phyloP scores from a whole-genome alignment of 129 eudicot species.

The Heracleum sosnowskyi region DNA sequence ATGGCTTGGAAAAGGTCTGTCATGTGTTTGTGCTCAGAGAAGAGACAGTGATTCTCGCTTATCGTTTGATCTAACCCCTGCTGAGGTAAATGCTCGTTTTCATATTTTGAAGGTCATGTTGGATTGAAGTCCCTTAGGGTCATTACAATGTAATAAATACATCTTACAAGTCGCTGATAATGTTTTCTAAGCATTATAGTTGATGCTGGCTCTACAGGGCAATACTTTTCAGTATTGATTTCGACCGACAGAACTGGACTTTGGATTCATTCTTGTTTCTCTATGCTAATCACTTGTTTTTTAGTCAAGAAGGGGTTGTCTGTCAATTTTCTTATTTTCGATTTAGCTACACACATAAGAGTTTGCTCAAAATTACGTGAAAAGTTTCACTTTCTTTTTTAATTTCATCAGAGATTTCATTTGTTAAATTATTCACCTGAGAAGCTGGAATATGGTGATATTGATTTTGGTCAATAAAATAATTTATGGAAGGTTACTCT shows the following conservation, averaged over 20 bases:
- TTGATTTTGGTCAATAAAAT: neutral
- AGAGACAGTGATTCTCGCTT: constrained; percentile 76
- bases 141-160: neutral
- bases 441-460: neutral
- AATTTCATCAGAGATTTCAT: neutral
- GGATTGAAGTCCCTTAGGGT: neutral
- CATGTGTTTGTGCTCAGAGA: constrained; percentile 97
- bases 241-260: neutral
- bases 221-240: neutral
- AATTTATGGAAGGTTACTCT: neutral
- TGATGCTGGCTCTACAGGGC: neutral
- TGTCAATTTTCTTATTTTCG: neutral
- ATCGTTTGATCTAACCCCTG: constrained; percentile 86
- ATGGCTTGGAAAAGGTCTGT: constrained; percentile 97
- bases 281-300: neutral
- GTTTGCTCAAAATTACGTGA: neutral
- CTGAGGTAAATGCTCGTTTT: constrained; percentile 45
- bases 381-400: neutral
- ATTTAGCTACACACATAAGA: neutral
- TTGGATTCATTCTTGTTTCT: neutral
- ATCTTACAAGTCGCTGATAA: neutral
- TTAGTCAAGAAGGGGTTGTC: neutral
- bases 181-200: neutral
- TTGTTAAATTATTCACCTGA: neutral
- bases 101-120: neutral